Evolutionary conservation across 805 yeast species (phyloP), one percentile per base, ranked within the genome.

Genomic region (Diddensiella caesifluorescens): DNA sequence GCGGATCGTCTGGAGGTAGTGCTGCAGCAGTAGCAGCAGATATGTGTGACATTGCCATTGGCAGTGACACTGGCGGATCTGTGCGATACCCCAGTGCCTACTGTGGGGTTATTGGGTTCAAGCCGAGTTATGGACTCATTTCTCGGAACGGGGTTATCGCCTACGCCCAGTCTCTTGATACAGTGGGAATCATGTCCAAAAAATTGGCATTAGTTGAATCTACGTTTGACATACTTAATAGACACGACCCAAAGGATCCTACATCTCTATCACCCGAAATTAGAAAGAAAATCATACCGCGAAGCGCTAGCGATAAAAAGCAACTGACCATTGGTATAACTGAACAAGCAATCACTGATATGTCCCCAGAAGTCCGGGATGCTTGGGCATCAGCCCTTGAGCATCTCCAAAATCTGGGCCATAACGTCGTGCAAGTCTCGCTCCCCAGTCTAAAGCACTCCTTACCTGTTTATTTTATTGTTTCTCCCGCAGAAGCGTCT

Each of bases 61-160:
- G 98, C 0, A 84, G 97, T 1, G 99, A 92, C 55, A 92, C 99
- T 0, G 99, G 99, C 4, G 99, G 99, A 0, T 87, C 97, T 0
- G 86, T 92, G 0, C 71, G 99, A 47, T 67, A 86, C 16, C 99
- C 99, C 0, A 94, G 95, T 1, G 80, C 95, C 15, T 87, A 82
- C 59, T 80, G 90, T 51, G 85, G 89, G 1, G 71, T 83, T 0
- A 65, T 77, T 22, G 98, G 98, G 1, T 87, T 87, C 65, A 92
- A 92, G 60, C 98, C 98, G 1, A 73, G 92, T 0, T 92, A 92
- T 60, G 98, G 98, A 0, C 70, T 95, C 28, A 67, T 92, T 2
- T 88, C 97, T 0, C 68, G 99, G 43, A 80, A 86, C 79, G 99
- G 98, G 2, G 86, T 92, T 5, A 66, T 89, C 3, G 79, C 96